phyloP scores from a whole-genome alignment of 208 protist species.

The Spongospora subterranea region DNA sequence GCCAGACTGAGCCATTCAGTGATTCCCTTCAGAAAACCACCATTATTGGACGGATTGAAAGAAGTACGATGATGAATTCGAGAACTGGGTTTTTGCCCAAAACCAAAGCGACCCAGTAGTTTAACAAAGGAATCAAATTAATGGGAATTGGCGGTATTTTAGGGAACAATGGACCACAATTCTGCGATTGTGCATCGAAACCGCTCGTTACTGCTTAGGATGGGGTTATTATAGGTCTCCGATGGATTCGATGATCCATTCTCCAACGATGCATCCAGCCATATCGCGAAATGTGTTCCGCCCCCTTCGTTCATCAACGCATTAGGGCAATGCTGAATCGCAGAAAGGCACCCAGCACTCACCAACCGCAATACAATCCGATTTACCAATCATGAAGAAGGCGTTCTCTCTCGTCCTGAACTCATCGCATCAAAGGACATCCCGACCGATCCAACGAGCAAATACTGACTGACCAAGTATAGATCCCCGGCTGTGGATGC shows the following conservation, averaged over 20 bases:
- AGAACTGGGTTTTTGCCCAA: no score
- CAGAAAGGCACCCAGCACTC: background rate
- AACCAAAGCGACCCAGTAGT: no score
- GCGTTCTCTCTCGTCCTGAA: conserved; percentile 8
- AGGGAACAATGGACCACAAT: conserved; percentile 22
- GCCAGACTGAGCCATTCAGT: no score
- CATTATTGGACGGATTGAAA: no score
- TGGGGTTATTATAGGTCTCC: conserved; percentile 3
- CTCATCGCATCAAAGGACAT: background rate
- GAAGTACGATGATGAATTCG: no score
- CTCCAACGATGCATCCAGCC: conserved; percentile 27
- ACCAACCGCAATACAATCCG: background rate
- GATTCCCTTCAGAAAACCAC: no score
- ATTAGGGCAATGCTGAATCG: background rate
- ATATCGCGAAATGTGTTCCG: background rate
- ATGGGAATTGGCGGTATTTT: no score
- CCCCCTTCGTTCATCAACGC: no score
- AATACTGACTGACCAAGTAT: background rate
- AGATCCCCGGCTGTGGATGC: background rate
- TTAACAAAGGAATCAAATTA: no score
- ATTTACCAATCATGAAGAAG: conserved; percentile 40
- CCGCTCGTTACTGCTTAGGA: background rate
- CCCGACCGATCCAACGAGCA: background rate
- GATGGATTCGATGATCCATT: background rate
- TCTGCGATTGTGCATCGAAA: background rate